phyloP scores from a whole-genome alignment of 176 grass and related monocot species.

The Elymus sibiricus region DNA sequence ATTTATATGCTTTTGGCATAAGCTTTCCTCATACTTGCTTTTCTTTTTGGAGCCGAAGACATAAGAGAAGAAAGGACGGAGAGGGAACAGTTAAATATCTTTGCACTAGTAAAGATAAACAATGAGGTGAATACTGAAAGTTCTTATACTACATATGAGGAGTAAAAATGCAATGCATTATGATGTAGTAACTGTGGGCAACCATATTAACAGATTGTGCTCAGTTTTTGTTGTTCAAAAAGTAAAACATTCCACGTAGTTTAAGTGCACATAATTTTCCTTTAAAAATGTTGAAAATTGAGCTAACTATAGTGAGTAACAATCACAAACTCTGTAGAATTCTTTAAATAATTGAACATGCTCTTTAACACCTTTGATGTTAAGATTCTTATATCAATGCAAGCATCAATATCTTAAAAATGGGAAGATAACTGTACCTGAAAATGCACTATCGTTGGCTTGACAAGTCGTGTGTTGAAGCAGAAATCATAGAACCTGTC shows the following conservation, averaged over 20 bases:
- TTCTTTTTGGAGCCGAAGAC: background rate
- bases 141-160: background rate
- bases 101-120: background rate
- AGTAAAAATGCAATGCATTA: conserved; percentile 28
- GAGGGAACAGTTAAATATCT: background rate
- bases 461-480: conserved; percentile 72
- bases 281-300: background rate
- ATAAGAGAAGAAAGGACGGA: background rate
- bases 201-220: background rate
- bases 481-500: conserved; percentile 70
- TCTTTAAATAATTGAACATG: background rate
- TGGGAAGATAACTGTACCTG: conserved; percentile 48
- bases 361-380: background rate
- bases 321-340: background rate
- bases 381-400: background rate
- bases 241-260: background rate
- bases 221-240: background rate
- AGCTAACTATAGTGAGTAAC: background rate
- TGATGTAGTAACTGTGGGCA: background rate
- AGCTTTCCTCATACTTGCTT: background rate
- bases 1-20: background rate
- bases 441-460: conserved; percentile 79
- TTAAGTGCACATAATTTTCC: background rate
- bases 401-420: conserved; percentile 1
- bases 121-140: background rate